Percentiles rank a stretch among this genome's conserved stretches.
These are phyloP conservation scores for Aspergillus tanneri DNA, from an alignment of 2,329 filamentous ascomycete species.

Conservation along the genomic window DNA sequence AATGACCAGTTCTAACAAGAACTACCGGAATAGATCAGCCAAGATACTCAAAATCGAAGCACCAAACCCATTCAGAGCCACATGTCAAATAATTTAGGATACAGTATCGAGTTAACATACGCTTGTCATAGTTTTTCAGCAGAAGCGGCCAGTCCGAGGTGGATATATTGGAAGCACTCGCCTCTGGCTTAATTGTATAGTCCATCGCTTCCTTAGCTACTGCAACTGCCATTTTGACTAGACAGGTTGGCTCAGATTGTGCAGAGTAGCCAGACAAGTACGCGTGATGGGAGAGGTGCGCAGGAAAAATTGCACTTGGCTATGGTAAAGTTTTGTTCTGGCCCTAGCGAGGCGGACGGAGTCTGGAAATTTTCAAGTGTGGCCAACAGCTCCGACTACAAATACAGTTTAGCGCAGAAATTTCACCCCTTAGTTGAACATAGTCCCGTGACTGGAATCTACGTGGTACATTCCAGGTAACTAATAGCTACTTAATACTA, in stretches of 20 bases:
- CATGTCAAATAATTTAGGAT: too few relatives aligned
- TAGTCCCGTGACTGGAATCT: conserved; percentile 14
- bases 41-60: background rate
- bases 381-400: conserved; percentile 20
- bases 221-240: conserved; percentile 37
- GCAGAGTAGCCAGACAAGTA: conserved; percentile 17
- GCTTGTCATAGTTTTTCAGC: conserved; percentile 91
- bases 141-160: conserved; percentile 90
- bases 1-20: conserved; percentile 90
- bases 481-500: too few relatives aligned
- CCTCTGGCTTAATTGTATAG: conserved; percentile 90
- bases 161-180: conserved; percentile 72
- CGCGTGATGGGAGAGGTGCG: conserved; percentile 22
- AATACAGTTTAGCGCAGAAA: conserved; percentile 26
- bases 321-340: conserved; percentile 23
- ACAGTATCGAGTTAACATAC: conserved; percentile 58
- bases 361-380: conserved; percentile 32
- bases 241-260: conserved; percentile 18
- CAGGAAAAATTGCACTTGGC: conserved; percentile 24
- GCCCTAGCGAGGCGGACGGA: conserved; percentile 25
- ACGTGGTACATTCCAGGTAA: background rate
- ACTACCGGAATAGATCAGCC: conserved; percentile 54
- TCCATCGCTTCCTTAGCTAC: conserved; percentile 66
- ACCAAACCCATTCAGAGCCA: conserved; percentile 11
- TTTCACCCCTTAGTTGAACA: conserved; percentile 4